phyloP scores from a whole-genome alignment of 257 asterid genomes.

The Craterostigma plantagineum region DNA sequence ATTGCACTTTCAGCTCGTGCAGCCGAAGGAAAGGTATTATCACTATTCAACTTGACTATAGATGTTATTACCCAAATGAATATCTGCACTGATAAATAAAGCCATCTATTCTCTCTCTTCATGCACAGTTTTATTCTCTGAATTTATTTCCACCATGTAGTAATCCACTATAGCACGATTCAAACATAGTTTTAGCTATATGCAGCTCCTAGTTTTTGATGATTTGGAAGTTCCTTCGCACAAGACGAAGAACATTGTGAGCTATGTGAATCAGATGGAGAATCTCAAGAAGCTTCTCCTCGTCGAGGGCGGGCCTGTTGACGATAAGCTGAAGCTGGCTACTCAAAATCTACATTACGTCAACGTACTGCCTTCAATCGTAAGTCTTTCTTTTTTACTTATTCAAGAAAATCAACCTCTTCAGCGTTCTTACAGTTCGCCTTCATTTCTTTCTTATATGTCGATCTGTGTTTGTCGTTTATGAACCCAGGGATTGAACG shows the following conservation, averaged over 20 bases:
- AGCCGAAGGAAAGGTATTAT: constrained; percentile 88
- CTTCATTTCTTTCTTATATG: no score
- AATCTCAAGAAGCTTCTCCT: constrained; percentile 55
- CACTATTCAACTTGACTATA: no score
- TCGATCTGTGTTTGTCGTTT: no score
- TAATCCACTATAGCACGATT: no score
- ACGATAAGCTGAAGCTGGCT: constrained; percentile 64
- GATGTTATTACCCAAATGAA: no score
- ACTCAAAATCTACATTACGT: constrained; percentile 81
- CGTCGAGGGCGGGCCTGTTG: constrained; percentile 71
- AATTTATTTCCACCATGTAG: no score
- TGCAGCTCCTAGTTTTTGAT: constrained; percentile 76
- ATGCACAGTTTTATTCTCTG: no score
- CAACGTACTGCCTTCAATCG: constrained; percentile 75
- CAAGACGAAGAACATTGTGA: constrained; percentile 75
- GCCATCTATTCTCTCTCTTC: no score
- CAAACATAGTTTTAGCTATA: background rate
- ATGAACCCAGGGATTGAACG: constrained; percentile 56
- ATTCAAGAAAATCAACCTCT: no score
- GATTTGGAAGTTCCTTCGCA: constrained; percentile 71
- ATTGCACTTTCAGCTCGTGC: constrained; percentile 86
- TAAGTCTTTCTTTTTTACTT: constrained; percentile 39
- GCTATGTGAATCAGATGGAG: constrained; percentile 52
- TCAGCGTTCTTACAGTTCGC: no score
- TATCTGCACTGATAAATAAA: no score